These are phyloP conservation scores for Clarireedia homoeocarpa DNA, from an alignment of 2,329 filamentous ascomycete genomes.

Conservation along the genomic window DNA sequence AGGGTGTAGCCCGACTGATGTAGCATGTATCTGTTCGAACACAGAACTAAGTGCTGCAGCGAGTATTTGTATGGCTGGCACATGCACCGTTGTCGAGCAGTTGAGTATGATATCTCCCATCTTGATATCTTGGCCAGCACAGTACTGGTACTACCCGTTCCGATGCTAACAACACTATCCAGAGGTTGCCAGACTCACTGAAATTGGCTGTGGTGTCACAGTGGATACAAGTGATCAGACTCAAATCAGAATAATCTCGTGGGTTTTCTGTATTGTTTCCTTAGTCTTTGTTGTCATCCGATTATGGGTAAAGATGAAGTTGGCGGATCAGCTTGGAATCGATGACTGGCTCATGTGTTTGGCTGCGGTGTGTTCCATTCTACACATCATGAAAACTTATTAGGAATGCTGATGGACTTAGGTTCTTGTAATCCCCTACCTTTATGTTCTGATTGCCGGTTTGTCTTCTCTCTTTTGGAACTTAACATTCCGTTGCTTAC, in stretches of 20 bases:
- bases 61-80: neutral
- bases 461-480: no score
- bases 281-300: no score
- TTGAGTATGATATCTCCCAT: neutral
- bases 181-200: no score
- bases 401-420: neutral
- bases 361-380: neutral
- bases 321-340: no score
- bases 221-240: no score
- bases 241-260: no score
- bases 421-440: neutral
- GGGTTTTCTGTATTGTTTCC: no score
- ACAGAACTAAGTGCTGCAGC: neutral
- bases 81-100: neutral
- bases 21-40: neutral
- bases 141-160: neutral
- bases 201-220: no score
- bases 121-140: neutral
- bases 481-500: neutral
- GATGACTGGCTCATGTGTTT: neutral
- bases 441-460: neutral
- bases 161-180: no score
- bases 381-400: neutral
- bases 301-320: no score
- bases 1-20: neutral